Evolutionary conservation across 2,329 filamentous ascomycete genomes (phyloP).

Genomic region (Colletotrichum sp.): DNA sequence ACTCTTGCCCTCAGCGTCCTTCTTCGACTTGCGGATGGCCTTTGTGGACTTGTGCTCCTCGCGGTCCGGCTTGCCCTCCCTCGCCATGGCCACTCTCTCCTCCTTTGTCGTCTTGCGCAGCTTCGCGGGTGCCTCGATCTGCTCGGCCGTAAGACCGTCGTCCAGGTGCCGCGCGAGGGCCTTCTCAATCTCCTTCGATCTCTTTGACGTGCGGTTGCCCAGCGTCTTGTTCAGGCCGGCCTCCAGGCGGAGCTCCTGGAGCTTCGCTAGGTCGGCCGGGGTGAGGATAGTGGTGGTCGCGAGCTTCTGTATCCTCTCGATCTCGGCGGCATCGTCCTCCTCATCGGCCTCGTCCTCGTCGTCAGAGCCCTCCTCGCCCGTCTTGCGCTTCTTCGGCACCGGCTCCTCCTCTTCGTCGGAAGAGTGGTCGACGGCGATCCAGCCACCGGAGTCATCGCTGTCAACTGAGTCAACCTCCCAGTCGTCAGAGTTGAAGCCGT

Average conservation of each 20-base stretch:
- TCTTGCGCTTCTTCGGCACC: conserved; percentile 52
- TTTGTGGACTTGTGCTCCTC: conserved; percentile 85
- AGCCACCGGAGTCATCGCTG: conserved; percentile 79
- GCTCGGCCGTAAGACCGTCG: conserved; percentile 86
- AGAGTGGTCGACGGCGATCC: conserved; percentile 90
- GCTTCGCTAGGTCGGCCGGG: conserved; percentile 92
- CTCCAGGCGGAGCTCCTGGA: conserved; percentile 82
- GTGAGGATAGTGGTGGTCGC: conserved; percentile 95
- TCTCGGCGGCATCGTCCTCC: conserved; percentile 47
- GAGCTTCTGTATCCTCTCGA: conserved; percentile 69
- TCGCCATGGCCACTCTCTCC: conserved; percentile 83
- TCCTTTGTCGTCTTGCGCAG: conserved; percentile 88
- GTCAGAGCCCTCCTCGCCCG: conserved; percentile 20
- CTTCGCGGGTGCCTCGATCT: conserved; percentile 86
- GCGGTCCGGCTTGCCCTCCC: conserved; percentile 79
- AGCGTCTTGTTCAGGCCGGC: conserved; percentile 72
- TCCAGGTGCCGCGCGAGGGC: conserved; percentile 72
- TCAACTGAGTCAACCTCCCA: conserved; percentile 68
- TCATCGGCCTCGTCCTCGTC: conserved; percentile 40
- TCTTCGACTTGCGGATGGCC: conserved; percentile 84
- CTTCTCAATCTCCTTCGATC: conserved; percentile 52
- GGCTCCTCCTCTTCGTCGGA: conserved; percentile 81
- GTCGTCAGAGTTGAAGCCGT: conserved; percentile 57
- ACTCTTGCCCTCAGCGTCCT: conserved; percentile 89
- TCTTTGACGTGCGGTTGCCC: conserved; percentile 37